Conservation (phyloP, 192 early-diverging fungal genomes). For the Hyaloraphidium curvatum region DNA sequence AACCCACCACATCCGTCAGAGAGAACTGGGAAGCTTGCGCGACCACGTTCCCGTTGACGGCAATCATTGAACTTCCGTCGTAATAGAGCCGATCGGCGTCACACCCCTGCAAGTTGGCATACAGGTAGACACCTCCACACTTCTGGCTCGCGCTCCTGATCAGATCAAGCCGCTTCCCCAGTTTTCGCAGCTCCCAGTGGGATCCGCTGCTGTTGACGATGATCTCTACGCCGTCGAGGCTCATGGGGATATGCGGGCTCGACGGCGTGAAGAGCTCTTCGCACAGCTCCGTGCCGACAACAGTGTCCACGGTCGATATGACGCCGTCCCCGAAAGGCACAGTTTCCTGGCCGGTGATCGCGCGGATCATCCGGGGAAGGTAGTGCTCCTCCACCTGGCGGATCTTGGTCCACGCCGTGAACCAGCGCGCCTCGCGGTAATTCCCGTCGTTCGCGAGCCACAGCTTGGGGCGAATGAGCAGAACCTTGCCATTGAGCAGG, state of each 20-base stretch:
- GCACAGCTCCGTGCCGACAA: constrained; percentile 83
- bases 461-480: constrained; percentile 94
- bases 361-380: constrained; percentile 63
- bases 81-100: constrained; percentile 97
- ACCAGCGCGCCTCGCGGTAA: constrained; percentile 92
- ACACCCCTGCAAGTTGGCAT: constrained; percentile 92
- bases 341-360: constrained; percentile 55
- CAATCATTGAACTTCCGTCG: constrained; percentile 79
- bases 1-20: constrained; percentile 63
- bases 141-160: constrained; percentile 65
- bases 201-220: constrained; percentile 88
- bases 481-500: constrained; percentile 54
- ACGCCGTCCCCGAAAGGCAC: constrained; percentile 87
- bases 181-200: constrained; percentile 92
- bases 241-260: constrained; percentile 85
- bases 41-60: constrained; percentile 72
- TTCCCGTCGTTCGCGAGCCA: constrained; percentile 94
- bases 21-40: constrained; percentile 87
- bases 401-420: constrained; percentile 59
- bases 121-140: constrained; percentile 87
- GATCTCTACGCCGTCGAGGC: constrained; percentile 90
- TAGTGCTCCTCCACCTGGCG: constrained; percentile 50
- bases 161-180: constrained; percentile 66
- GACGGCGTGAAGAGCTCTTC: constrained; percentile 90
- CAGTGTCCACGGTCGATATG: constrained; percentile 61